phyloP scores from a whole-genome alignment of 139 green algal species.

The Coelastrella sp. region DNA sequence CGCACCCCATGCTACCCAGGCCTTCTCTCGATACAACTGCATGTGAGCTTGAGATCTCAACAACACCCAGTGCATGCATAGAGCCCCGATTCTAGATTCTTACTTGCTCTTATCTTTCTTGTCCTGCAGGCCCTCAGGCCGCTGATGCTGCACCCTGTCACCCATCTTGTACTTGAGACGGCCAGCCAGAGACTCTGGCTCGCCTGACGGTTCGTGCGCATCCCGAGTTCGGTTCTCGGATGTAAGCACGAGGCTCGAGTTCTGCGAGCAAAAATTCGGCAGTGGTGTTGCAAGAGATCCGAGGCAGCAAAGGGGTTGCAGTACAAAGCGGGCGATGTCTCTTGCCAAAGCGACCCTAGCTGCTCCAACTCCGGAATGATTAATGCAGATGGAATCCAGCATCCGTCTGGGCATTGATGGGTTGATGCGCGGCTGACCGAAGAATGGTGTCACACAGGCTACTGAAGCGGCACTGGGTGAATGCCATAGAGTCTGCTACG shows the following conservation, averaged over 20 bases:
- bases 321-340: too few species aligned
- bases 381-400: too few species aligned
- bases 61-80: not conserved
- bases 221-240: constrained; percentile 88
- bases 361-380: too few species aligned
- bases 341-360: too few species aligned
- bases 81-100: not conserved
- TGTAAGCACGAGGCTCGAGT: constrained; percentile 97
- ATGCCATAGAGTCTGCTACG: too few species aligned
- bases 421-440: too few species aligned
- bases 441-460: too few species aligned
- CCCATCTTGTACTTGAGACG: constrained; percentile 92
- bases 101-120: constrained; percentile 81
- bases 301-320: too few species aligned
- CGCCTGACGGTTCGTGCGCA: constrained; percentile 90
- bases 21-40: too few species aligned
- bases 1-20: too few species aligned
- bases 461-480: too few species aligned
- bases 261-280: constrained; percentile 66
- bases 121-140: constrained; percentile 78
- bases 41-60: not conserved
- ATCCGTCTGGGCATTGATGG: too few species aligned
- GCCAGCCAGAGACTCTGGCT: constrained; percentile 90
- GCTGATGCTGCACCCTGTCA: constrained; percentile 80
- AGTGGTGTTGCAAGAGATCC: not conserved